phyloP scores from a whole-genome alignment of 164 flowering plant genomes.

The Umbellularia californica region DNA sequence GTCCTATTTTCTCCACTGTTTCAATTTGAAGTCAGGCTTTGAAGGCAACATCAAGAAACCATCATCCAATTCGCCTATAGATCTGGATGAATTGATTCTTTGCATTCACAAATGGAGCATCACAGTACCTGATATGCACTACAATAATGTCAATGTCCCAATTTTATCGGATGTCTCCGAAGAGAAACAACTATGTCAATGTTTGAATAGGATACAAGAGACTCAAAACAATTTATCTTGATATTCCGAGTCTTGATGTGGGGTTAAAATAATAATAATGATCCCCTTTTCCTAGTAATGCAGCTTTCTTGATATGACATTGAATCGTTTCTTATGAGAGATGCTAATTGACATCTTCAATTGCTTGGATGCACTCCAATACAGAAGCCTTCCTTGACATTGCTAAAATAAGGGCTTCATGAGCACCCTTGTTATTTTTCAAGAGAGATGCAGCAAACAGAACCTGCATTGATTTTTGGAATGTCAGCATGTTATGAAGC shows the following conservation, averaged over 20 bases:
- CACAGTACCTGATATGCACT: no score
- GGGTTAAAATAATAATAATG: neutral
- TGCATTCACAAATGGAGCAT: no score
- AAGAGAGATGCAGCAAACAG: conserved; percentile 70
- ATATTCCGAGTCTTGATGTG: neutral
- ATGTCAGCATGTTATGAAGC: neutral
- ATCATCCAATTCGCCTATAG: no score
- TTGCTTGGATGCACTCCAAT: conserved; percentile 76
- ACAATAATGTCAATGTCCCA: no score
- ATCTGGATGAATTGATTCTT: no score
- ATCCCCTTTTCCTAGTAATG: neutral
- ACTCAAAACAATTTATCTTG: neutral
- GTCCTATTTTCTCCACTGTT: no score
- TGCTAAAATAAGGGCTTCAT: conserved; percentile 68
- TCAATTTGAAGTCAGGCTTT: no score
- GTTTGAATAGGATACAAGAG: neutral
- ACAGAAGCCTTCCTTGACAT: conserved; percentile 76
- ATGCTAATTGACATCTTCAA: conserved; percentile 50
- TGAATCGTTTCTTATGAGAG: neutral
- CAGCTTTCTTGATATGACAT: neutral
- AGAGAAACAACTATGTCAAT: no score
- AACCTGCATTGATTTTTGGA: conserved; percentile 47
- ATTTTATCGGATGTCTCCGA: no score
- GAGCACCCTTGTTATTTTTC: conserved; percentile 57
- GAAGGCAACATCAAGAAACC: no score